Conservation (phyloP, 2,329 filamentous ascomycete species). For the Neofusicoccum parvum region DNA sequence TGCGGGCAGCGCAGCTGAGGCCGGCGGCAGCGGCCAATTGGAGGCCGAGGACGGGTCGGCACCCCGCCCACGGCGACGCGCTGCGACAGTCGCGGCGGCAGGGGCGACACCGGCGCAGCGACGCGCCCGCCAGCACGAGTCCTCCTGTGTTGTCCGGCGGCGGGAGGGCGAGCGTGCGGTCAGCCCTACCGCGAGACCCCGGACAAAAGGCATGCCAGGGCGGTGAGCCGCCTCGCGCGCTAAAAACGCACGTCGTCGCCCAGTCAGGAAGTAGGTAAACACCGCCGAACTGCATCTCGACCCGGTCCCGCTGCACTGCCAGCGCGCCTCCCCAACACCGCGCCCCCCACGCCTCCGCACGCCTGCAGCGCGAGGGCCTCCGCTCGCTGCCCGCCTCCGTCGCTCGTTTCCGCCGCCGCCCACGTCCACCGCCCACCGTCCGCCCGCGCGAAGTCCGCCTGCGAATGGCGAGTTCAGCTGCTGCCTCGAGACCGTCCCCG, state of each 20-base stretch:
- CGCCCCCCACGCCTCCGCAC: background rate
- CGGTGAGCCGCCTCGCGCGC: background rate
- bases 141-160: background rate
- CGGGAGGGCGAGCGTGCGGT: background rate
- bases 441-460: background rate
- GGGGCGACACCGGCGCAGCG: background rate
- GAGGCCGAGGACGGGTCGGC: background rate
- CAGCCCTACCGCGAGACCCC: conserved; percentile 4
- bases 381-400: conserved; percentile 7
- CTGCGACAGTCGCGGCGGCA: background rate
- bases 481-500: background rate
- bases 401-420: background rate
- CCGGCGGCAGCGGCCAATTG: background rate
- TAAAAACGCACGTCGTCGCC: conserved; percentile 6
- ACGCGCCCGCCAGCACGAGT: too few species aligned
- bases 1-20: background rate
- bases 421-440: background rate
- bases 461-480: conserved; percentile 9
- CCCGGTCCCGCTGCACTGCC: conserved; percentile 9
- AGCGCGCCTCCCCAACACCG: background rate
- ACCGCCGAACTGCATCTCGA: conserved; percentile 6
- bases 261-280: conserved; percentile 20
- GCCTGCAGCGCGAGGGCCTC: conserved; percentile 4
- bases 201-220: background rate
- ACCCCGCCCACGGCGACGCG: background rate